Conservation (phyloP, 441 rosid genomes). For the Erysimum pusillum region DNA sequence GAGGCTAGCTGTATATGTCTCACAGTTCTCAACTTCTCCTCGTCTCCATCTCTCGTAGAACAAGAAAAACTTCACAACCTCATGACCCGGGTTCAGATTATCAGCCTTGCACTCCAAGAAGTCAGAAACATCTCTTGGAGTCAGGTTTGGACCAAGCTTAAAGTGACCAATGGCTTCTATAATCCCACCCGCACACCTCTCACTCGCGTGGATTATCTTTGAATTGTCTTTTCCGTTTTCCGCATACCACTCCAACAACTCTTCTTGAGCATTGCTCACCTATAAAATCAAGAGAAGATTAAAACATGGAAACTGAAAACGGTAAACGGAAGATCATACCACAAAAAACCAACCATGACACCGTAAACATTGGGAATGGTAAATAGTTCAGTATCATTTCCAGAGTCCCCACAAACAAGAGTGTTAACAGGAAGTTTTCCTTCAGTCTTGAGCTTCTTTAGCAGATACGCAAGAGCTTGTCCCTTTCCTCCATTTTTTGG, state of each 20-base stretch:
- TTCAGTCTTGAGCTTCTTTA: constrained; percentile 72
- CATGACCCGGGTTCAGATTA: constrained; percentile 59
- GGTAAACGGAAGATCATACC: background rate
- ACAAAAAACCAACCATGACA: constrained; percentile 74
- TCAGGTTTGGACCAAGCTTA: constrained; percentile 82
- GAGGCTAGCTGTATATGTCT: constrained; percentile 60
- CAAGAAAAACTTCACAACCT: constrained; percentile 76
- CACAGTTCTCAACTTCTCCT: constrained; percentile 81
- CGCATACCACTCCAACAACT: constrained; percentile 85
- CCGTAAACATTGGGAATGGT: constrained; percentile 84
- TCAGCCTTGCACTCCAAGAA: constrained; percentile 47
- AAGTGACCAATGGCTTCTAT: constrained; percentile 91
- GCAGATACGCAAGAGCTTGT: constrained; percentile 92
- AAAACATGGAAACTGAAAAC: background rate
- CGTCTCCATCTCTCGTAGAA: constrained; percentile 93
- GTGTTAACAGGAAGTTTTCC: constrained; percentile 75
- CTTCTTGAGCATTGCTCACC: constrained; percentile 98
- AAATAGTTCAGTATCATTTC: constrained; percentile 91
- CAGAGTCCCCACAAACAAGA: constrained; percentile 94
- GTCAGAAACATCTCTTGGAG: constrained; percentile 79
- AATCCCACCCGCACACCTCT: constrained; percentile 91
- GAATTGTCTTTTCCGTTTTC: constrained; percentile 82
- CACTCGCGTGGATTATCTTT: constrained; percentile 77
- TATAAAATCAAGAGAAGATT: constrained; percentile 11
- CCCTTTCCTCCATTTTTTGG: constrained; percentile 99